Evolutionary conservation across 805 yeast genomes (phyloP), one percentile per base, ranked within the genome.

Genomic region (Metschnikowia cerradonensis): DNA sequence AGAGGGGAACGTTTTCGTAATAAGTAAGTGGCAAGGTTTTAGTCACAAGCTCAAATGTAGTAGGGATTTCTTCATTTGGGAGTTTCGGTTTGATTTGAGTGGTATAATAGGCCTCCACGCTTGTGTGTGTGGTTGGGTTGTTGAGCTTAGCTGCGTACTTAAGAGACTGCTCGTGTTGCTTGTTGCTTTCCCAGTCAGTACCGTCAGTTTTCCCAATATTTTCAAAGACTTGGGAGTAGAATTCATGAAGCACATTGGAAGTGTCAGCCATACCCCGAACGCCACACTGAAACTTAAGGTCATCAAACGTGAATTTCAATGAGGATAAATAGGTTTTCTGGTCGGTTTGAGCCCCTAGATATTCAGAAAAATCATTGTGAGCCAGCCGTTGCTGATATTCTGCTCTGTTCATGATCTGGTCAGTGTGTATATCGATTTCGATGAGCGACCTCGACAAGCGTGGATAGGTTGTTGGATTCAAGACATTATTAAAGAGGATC

Each of bases 371-470:
- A 47, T 75, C 72, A 50, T 73, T 65, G 60, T 86, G 90, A 4
- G 81, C 55, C 47, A 77, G 70, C 32, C 82, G 61, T 50, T 75
- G 76, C 3, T 57, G 59, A 8, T 84, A 42, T 0, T 67, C 68
- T 1, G 59, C 48, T 22, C 90, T 67, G 62, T 91, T 90, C 7
- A 67, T 32, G 11, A 92, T 85, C 64, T 76, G 68, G n/a, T 70
- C 75, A 0, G 90, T 83, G 5, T 73, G 58, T 0, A 85, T 68
- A 64, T 92, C 97, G 13, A 90, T 61, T 62, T 92, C 98, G 4
- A 90, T 62, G 8, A 83, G 67, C 4, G 85, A 74, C 52, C 80
- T 72, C 0, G 90, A 86, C 48, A 82, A 78, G 51, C 95, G 68
- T 1, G 79, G 76, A 51, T 69, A 76, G 3, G 46, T 33, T 20